These are phyloP conservation scores for Aurifilum marmelostoma DNA, from an alignment of 2,329 filamentous ascomycete species.

Conservation along the genomic window DNA sequence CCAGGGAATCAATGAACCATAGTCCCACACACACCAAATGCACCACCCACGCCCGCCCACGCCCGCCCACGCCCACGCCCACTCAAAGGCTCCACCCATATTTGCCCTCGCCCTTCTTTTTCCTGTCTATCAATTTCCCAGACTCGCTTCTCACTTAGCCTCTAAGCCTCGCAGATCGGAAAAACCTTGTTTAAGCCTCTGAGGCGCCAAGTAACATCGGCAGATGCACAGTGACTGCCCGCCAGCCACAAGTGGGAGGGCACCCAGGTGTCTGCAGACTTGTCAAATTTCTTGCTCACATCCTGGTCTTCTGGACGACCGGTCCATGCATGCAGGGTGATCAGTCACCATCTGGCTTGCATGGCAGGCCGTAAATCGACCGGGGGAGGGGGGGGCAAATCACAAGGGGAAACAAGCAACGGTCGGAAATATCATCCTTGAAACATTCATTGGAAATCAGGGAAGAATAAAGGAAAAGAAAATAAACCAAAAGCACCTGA, in stretches of 20 bases:
- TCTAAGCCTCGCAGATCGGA: no score
- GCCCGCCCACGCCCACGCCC: not conserved
- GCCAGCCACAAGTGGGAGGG: no score
- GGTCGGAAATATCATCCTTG: not conserved
- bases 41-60: no score
- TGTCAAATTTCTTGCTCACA: not conserved
- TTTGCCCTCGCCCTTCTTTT: not conserved
- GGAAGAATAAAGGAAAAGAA: no score
- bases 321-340: not conserved
- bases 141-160: not conserved
- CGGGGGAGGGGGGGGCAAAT: no score
- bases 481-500: not conserved
- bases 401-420: not conserved
- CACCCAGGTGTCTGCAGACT: no score
- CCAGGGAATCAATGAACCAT: no score
- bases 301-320: not conserved
- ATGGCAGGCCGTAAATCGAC: not conserved
- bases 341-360: not conserved
- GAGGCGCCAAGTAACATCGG: not conserved
- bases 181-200: not conserved
- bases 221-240: not conserved
- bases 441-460: not conserved
- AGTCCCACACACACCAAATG: conserved; percentile 1
- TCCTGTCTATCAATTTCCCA: not conserved
- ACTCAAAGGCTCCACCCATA: not conserved